phyloP scores from a whole-genome alignment of 495 filamentous ascomycete species.

The Amorphotheca resinae region DNA sequence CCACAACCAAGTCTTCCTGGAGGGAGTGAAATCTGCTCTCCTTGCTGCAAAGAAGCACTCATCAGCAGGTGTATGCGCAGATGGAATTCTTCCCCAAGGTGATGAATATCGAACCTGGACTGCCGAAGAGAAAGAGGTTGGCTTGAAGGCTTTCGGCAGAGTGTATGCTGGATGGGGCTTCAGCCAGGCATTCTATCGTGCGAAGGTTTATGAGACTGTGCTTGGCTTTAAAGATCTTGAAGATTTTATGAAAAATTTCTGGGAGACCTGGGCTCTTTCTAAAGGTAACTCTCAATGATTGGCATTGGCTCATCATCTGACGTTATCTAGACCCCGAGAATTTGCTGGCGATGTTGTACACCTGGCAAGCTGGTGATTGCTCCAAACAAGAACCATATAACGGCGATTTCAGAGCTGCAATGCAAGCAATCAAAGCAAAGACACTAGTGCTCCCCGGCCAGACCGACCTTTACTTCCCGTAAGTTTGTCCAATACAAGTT shows the following conservation, averaged over 20 bases:
- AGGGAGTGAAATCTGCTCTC: conserved; percentile 56
- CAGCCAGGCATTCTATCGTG: conserved; percentile 58
- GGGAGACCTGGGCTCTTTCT: conserved; percentile 57
- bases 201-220: conserved; percentile 47
- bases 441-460: conserved; percentile 50
- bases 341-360: conserved; percentile 52
- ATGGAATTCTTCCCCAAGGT: conserved; percentile 24
- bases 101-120: conserved; percentile 39
- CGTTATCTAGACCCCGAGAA: conserved; percentile 46
- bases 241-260: conserved; percentile 58
- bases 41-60: conserved; percentile 45
- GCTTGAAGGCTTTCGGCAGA: conserved; percentile 55
- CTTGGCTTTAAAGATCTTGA: conserved; percentile 52
- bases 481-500: conserved; percentile 21
- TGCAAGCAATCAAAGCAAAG: conserved; percentile 57
- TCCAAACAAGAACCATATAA: conserved; percentile 51
- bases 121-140: conserved; percentile 41
- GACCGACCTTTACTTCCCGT: conserved; percentile 67
- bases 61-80: conserved; percentile 36
- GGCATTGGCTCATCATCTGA: conserved; percentile 4
- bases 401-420: conserved; percentile 48
- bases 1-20: conserved; percentile 63
- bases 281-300: conserved; percentile 32
- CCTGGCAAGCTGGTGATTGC: conserved; percentile 63
- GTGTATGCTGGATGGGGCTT: conserved; percentile 71